Evolutionary conservation across 352 stramenopile species (phyloP), one percentile per base, ranked within the genome.

Genomic region (Phytophthora cactorum): DNA sequence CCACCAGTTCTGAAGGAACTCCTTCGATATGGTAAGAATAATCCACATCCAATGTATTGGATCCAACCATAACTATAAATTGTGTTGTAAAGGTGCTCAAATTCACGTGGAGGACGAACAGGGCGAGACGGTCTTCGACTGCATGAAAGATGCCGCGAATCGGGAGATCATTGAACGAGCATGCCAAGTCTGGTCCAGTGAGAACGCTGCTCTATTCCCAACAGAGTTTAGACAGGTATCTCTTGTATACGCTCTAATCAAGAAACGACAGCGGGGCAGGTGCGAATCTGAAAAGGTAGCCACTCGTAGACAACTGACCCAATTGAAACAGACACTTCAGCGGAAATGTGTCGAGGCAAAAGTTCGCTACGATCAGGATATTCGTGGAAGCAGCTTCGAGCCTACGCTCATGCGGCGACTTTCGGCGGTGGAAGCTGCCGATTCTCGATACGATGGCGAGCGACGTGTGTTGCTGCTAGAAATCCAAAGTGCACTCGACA

Each of bases 21-120:
- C 5, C 72, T 92, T 54, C 84, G 84, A 51, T 79, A 79, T 51
- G 84, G 84, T 92, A n/a, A 10, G 29, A 15, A 22, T 22, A 22
- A 22, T 22, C 22, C 22, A 22, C 22, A 22, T 7, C 14, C 4
- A 12, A 44, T 22, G 17, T 17, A 32, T 46, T 25, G 29, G 17
- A 50, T 15, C 10, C 22, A 15, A 43, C 32, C 12, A 17, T 52
- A 11, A 63, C 34, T 15, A 46, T 2, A 43, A 25, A n/a, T 66
- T 31, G 2, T 60, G 22, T 17, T 38, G 3, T 43, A 0, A 34
- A 91, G 82, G 80, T 11, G 81, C 83, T 50, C 66, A 50, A 8
- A 63, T 91, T 34, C 44, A 83, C 22, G 47, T 78, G 11, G 55
- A 68, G 22, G 83, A 91, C 44, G 61, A 55, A 2, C 77, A 87